A percentile compares a stretch with the other conserved stretches of the same genome.
These are phyloP conservation scores for Puya raimondii DNA, from an alignment of 176 grass and related monocot genomes.

Conservation along the genomic window DNA sequence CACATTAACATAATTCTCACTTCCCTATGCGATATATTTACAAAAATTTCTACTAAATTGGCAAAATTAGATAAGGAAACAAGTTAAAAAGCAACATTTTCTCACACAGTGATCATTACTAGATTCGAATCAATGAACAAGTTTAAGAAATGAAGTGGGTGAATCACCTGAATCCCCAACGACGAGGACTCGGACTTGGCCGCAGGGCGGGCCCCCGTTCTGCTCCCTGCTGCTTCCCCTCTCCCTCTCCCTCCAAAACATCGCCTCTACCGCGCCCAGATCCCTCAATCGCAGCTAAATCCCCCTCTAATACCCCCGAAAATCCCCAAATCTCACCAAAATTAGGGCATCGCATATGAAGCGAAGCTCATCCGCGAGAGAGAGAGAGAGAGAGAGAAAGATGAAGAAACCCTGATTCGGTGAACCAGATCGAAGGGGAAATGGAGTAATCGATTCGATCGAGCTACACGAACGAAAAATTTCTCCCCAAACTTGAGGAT, in stretches of 20 bases:
- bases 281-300: not conserved
- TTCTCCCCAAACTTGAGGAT: not conserved
- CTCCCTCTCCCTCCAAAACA: slow-evolving; percentile 81
- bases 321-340: not conserved
- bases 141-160: not conserved
- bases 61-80: no score
- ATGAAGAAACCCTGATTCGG: not conserved
- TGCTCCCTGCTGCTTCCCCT: slow-evolving; percentile 45
- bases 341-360: not conserved
- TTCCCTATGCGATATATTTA: no score
- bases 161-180: slow-evolving; percentile 74
- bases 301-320: not conserved
- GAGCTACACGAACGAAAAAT: not conserved
- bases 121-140: not conserved
- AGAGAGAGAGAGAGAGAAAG: no score
- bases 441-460: not conserved
- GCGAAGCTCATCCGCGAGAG: not conserved
- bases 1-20: no score
- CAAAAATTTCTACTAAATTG: no score
- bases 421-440: not conserved
- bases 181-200: slow-evolving; percentile 82
- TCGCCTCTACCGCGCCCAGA: slow-evolving; percentile 4
- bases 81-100: no score
- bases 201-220: slow-evolving; percentile 55
- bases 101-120: no score